Conservation (phyloP, 179 eudicot species). For the Spergularia azorica region DNA sequence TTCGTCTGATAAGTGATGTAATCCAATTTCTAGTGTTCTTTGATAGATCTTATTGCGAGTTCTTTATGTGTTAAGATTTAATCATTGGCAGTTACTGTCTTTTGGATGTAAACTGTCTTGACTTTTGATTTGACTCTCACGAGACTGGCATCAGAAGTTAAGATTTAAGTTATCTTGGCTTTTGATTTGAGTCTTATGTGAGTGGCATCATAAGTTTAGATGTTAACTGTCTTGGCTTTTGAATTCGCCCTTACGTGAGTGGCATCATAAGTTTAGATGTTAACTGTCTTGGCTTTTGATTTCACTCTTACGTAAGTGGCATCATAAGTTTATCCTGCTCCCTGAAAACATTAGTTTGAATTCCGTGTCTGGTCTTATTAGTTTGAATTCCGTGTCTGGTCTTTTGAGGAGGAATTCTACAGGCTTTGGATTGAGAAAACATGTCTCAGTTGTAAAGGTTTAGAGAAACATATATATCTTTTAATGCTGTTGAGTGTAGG, state of each 20-base stretch:
- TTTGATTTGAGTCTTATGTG: not conserved
- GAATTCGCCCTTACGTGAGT: not conserved
- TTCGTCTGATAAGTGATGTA: too few species aligned
- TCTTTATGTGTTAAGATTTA: not conserved
- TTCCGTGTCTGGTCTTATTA: not conserved
- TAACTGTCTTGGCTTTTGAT: not conserved
- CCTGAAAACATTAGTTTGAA: not conserved
- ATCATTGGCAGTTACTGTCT: not conserved
- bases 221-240: not conserved
- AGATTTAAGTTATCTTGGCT: not conserved
- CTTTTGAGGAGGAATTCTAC: not conserved
- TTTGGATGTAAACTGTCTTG: not conserved
- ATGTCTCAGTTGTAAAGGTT: constrained; percentile 1
- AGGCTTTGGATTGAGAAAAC: not conserved
- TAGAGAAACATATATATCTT: not conserved
- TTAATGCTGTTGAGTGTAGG: not conserved
- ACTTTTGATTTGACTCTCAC: not conserved
- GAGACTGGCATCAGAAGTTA: not conserved
- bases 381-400: not conserved
- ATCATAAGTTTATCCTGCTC: not conserved
- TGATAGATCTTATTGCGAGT: not conserved
- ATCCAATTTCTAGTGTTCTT: not conserved
- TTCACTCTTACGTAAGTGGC: not conserved
- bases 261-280: not conserved
- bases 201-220: not conserved